Conservation (phyloP, 768 basidiomycete species). For the Tricholoma bakamatsutake region DNA sequence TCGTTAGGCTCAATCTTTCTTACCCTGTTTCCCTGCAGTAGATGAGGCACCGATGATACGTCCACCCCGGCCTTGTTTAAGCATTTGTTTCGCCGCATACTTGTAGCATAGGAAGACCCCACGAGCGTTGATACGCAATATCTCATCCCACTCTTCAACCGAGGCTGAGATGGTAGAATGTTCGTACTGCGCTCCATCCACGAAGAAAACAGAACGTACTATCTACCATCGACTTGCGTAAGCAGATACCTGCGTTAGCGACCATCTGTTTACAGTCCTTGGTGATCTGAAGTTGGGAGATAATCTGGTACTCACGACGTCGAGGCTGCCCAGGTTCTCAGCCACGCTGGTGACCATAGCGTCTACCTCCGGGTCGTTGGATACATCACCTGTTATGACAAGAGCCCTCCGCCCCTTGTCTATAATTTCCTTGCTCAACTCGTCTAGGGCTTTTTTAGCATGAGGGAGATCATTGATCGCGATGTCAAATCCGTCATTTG, state of each 20-base stretch:
- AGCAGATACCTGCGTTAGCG: constrained; percentile 25
- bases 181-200: not conserved
- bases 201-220: constrained; percentile 4
- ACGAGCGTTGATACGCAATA: constrained; percentile 25
- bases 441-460: not conserved
- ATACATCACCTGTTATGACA: constrained; percentile 16
- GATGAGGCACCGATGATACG: constrained; percentile 36
- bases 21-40: constrained; percentile 33
- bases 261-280: constrained; percentile 20
- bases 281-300: not conserved
- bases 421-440: constrained; percentile 14
- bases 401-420: constrained; percentile 9
- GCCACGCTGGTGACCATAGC: constrained; percentile 17
- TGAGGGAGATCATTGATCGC: constrained; percentile 30
- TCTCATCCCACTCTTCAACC: constrained; percentile 18
- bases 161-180: constrained; percentile 6
- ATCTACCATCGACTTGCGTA: constrained; percentile 3
- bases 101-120: constrained; percentile 32
- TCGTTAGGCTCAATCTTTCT: not conserved
- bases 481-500: constrained; percentile 10
- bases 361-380: constrained; percentile 17
- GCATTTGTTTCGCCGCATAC: constrained; percentile 29
- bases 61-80: no score
- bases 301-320: constrained; percentile 21
- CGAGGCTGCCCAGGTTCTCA: constrained; percentile 18